Evolutionary conservation across 345 rosid species (phyloP), one percentile per base, ranked within the genome.

Genomic region (Bruguiera gymnorhiza): DNA sequence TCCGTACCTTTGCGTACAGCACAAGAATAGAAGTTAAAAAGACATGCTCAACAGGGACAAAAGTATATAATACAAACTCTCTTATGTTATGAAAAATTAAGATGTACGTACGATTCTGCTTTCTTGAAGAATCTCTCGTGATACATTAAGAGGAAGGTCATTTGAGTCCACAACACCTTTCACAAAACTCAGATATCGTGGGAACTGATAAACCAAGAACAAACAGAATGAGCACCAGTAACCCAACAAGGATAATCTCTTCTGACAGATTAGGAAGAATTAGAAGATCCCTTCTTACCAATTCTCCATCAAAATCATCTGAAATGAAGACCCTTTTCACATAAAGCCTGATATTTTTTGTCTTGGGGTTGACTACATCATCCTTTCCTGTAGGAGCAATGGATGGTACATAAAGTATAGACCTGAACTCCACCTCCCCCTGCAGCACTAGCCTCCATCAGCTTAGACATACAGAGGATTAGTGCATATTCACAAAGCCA

Each of bases 361-460:
- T 90, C 85, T 95, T 95, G 70, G 96, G 91, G 81, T 90, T 95
- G 72, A 81, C 60, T 8, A 95, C 11, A 77, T 95, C 99, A 79
- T 95, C 98, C 84, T 86, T 89, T 70, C 90, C 93, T 78, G 73
- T 78, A 18, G 98, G 81, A 72, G 94, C 50, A 51, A 86, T 79
- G 8, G 96, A 83, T 75, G 98, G 99, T 70, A 95, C 96, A 66
- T 87, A 95, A 10, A 95, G 92, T 70, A 95, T 81, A 59, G 99
- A 95, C 75, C 99, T 88, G 68, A 95, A 95, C 84, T 95, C 99
- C 37, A 92, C 99, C 80, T 95, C 99, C 74, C 99, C 99, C 99
- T 92, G 81, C 73, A 69, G 69, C 50, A 67, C 52, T 73, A 73
- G 67, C 57, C 62, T 56, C 61, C 52, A 66, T 60, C 71, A 60